phyloP scores from a whole-genome alignment of 805 yeast species.

The Candida easanensis region DNA sequence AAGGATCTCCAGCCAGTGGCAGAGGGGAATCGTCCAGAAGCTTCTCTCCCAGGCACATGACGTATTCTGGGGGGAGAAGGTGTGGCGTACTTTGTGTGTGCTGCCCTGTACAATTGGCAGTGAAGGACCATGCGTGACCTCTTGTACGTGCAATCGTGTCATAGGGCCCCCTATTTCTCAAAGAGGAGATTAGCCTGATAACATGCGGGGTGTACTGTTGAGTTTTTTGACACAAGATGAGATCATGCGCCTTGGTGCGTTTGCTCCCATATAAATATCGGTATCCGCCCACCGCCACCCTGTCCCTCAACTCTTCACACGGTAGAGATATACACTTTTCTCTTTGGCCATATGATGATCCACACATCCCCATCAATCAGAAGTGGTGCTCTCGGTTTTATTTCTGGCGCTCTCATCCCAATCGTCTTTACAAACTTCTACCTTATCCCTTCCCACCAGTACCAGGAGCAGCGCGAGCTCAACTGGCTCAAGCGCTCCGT shows the following conservation, averaged over 20 bases:
- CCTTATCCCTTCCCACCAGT: slow-evolving; percentile 18
- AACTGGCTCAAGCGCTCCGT: slow-evolving; percentile 22
- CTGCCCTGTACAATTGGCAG: too few species aligned
- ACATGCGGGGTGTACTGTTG: slow-evolving; percentile 1
- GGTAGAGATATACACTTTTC: too few species aligned
- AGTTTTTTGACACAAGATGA: background rate
- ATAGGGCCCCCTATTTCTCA: background rate
- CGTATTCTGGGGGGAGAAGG: too few species aligned
- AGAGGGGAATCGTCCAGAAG: too few species aligned
- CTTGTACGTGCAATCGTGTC: too few species aligned
- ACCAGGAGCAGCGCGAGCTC: slow-evolving; percentile 21
- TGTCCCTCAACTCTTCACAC: slow-evolving; percentile 1
- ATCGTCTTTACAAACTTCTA: slow-evolving; percentile 22
- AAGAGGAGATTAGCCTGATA: slow-evolving; percentile 7
- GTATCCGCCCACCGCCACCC: too few species aligned
- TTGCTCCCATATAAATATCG: background rate
- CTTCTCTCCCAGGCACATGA: too few species aligned
- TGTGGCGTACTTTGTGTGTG: too few species aligned
- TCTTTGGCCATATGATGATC: background rate
- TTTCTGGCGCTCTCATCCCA: slow-evolving; percentile 25
- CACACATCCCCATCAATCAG: slow-evolving; percentile 14
- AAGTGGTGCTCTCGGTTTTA: slow-evolving; percentile 25
- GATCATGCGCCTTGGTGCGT: background rate
- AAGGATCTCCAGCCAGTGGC: too few species aligned
- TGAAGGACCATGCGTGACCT: too few species aligned